These are phyloP conservation scores for Picea abies DNA, from an alignment of 83 land plant genomes.

Conservation along the genomic window DNA sequence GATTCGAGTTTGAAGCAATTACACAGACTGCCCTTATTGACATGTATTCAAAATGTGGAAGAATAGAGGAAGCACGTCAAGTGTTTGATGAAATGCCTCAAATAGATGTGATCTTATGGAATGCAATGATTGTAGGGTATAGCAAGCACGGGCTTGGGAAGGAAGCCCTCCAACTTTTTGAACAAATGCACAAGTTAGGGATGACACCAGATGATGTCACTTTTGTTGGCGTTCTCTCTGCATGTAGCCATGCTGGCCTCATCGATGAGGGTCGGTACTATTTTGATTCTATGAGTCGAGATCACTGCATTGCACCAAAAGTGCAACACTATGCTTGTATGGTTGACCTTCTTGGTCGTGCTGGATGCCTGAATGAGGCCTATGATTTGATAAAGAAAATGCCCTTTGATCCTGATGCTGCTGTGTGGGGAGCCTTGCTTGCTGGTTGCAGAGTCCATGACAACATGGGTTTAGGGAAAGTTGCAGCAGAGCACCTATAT, in stretches of 20 bases:
- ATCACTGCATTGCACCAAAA: not conserved
- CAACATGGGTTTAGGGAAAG: not conserved
- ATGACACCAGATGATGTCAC: not conserved
- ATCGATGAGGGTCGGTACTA: not conserved
- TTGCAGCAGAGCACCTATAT: not conserved
- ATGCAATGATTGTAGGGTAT: not conserved
- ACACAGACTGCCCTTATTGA: not conserved
- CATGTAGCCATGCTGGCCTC: not conserved
- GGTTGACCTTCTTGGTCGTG: not conserved
- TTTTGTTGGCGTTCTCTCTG: slow-evolving; percentile 1
- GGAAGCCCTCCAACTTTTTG: not conserved
- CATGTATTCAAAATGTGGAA: not conserved
- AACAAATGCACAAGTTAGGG: slow-evolving; percentile 4
- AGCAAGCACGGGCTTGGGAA: not conserved
- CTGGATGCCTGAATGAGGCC: not conserved
- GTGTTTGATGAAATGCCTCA: not conserved
- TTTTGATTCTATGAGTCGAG: not conserved
- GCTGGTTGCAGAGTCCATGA: not conserved
- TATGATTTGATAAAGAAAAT: not conserved
- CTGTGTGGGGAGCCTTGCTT: not conserved
- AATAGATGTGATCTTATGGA: not conserved
- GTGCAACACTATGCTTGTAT: not conserved
- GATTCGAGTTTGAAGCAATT: not conserved
- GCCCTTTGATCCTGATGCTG: not conserved
- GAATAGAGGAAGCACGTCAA: not conserved